A percentile compares a stretch with the other conserved stretches of the same genome.
These are phyloP conservation scores for Blastobotrys arbuscula DNA, from an alignment of 1,139 yeast genomes.

Conservation along the genomic window DNA sequence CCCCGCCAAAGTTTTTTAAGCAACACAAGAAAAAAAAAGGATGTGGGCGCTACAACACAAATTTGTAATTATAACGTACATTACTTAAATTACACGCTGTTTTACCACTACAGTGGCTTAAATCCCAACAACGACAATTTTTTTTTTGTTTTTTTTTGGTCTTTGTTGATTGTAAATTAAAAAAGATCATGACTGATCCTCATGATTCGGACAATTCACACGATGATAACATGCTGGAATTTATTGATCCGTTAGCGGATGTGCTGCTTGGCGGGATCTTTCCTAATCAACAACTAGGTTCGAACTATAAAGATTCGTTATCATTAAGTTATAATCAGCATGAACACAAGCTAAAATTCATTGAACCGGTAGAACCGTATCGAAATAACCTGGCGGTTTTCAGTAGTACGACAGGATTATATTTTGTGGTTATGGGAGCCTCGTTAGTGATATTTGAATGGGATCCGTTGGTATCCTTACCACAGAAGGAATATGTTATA, in stretches of 20 bases:
- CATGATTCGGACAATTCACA: background rate
- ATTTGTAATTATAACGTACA: too few relatives aligned
- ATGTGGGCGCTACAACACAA: too few relatives aligned
- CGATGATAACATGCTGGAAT: background rate
- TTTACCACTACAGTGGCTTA: too few relatives aligned
- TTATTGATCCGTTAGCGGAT: background rate
- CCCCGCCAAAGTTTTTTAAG: too few relatives aligned
- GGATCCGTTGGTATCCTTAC: constrained; percentile 19
- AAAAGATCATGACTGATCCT: too few relatives aligned
- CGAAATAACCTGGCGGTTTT: constrained; percentile 26
- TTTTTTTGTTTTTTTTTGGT: too few relatives aligned
- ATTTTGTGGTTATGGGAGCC: constrained; percentile 23
- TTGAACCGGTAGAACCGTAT: constrained; percentile 16
- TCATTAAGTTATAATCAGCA: background rate
- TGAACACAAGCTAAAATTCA: background rate
- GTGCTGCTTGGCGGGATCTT: constrained; percentile 3
- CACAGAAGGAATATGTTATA: constrained; percentile 15
- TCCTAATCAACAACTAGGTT: constrained; percentile 5
- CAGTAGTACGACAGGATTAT: constrained; percentile 17
- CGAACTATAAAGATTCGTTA: background rate
- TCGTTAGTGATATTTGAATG: constrained; percentile 19
- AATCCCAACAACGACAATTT: too few relatives aligned
- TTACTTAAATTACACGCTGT: too few relatives aligned
- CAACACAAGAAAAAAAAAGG: too few relatives aligned
- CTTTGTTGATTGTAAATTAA: too few relatives aligned